Percentiles rank a stretch among this genome's conserved stretches.
Conservation (phyloP, 306 rosid genomes). For the Vicia sativa region DNA sequence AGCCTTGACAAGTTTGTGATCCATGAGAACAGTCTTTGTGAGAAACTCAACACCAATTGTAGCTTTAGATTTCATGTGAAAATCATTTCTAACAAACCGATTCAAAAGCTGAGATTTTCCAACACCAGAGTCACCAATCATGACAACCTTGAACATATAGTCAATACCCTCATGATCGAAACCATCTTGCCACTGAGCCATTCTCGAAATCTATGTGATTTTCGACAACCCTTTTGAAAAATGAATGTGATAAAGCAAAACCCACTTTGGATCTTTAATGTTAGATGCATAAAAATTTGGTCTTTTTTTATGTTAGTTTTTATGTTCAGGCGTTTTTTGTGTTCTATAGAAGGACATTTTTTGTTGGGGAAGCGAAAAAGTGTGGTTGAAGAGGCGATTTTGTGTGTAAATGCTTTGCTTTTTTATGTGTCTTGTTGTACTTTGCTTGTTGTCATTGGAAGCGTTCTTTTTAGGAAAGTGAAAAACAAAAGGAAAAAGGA, state of each 20-base stretch:
- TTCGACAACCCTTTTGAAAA: conserved; percentile 37
- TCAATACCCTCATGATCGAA: conserved; percentile 73
- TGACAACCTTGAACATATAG: conserved; percentile 82
- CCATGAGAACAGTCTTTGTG: conserved; percentile 78
- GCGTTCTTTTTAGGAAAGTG: conserved; percentile 31
- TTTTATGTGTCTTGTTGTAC: conserved; percentile 3
- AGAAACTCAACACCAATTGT: conserved; percentile 95
- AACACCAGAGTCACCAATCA: conserved; percentile 93
- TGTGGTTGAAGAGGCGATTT: conserved; percentile 32
- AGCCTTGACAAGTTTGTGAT: conserved; percentile 81
- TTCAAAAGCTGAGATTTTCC: conserved; percentile 90
- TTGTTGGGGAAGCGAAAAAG: conserved; percentile 12
- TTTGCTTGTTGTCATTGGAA: conserved; percentile 17
- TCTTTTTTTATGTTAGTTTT: conserved; percentile 21
- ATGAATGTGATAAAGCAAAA: conserved; percentile 7
- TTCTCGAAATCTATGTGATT: conserved; percentile 14
- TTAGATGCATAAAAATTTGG: conserved; percentile 30
- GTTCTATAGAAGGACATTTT: conserved; percentile 1
- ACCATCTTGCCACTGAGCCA: conserved; percentile 69
- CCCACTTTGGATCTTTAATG: conserved; percentile 18
- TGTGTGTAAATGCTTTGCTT: conserved; percentile 7
- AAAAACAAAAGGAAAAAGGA: neutral
- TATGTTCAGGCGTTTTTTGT: conserved; percentile 1
- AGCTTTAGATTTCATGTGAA: conserved; percentile 77
- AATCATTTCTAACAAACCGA: conserved; percentile 77